Conservation (phyloP, 306 rosid species). For the Cucurbita argyrosperma region DNA sequence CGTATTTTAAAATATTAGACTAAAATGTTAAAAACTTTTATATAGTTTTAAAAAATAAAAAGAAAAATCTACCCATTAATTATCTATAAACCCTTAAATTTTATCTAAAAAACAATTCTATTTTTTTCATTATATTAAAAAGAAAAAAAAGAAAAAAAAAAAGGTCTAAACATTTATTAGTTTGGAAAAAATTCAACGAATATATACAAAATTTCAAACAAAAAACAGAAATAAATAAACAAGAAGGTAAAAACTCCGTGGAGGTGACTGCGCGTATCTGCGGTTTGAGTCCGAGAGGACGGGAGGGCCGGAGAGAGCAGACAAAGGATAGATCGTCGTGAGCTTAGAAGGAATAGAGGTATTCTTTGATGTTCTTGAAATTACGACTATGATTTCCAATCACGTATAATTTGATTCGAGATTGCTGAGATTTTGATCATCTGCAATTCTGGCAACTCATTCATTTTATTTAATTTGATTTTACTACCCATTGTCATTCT, state of each 20-base stretch:
- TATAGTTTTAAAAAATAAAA: too few relatives aligned
- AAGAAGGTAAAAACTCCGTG: neutral
- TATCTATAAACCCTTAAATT: too few relatives aligned
- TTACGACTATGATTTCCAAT: neutral
- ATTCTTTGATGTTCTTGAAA: neutral
- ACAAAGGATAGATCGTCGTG: neutral
- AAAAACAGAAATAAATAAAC: neutral
- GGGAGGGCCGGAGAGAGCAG: neutral
- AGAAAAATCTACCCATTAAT: too few relatives aligned
- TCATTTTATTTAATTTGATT: neutral
- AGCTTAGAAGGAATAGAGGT: neutral
- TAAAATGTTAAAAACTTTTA: too few relatives aligned
- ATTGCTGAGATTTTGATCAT: neutral
- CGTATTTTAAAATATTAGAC: too few relatives aligned
- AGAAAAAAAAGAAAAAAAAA: too few relatives aligned
- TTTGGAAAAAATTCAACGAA: neutral
- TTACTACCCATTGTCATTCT: neutral
- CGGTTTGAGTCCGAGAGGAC: neutral
- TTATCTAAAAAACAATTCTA: too few relatives aligned
- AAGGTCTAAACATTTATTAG: too few relatives aligned
- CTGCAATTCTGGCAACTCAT: neutral
- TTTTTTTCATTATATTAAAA: too few relatives aligned
- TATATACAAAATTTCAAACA: neutral
- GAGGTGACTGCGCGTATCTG: neutral
- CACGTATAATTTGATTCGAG: neutral